Evolutionary conservation across 2,329 filamentous ascomycete species (phyloP), one percentile per base, ranked within the genome.

Genomic region (Samsoniella hepiali): DNA sequence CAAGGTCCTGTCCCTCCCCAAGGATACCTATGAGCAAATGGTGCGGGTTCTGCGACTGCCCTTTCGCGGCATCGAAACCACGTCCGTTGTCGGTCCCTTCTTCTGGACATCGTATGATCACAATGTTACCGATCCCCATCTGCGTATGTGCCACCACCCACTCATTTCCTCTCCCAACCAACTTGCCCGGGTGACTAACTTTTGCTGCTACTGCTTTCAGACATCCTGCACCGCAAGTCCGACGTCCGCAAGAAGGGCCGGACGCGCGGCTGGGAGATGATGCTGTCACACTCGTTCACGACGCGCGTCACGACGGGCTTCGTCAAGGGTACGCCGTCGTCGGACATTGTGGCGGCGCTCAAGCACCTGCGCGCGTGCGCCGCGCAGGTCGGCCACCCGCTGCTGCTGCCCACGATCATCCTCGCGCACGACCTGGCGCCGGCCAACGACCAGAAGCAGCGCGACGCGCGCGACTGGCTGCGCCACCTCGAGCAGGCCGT

Each of bases 191-290:
- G 53, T 15, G 13, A 13, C 15, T 34, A 22, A 53, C 22, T 10
- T 5, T 10, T 2, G 6, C n/a, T n/a, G 6, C 47, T 51, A 51
- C 31, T 32, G 15, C n/a, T 29, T 3, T 15, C 63, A 84, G 82
- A 88, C 69, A 83, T 88, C 67, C 80, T 88, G 64, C 86, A 85
- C 70, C 82, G 86, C 67, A 88, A 88, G 73, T 86, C 83, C n/a
- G 85, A 88, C 69, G 85, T 88, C 40, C 82, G 84, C 58, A 88
- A 88, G 71, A 87, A 84, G 74, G 85, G 84, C 65, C 80, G 79
- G 69, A 88, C 85, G 17, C 82, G 86, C 62, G 86, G 86, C 51
- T 88, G 84, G 84, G 86, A 88, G 74, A 77, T 87, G 62, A 85
- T 86, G 77, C 79, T 88, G 44, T 86, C 84, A 3, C 78, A 88